A percentile compares a stretch with the other conserved stretches of the same genome.
phyloP scores from a whole-genome alignment of 2,329 filamentous ascomycete genomes.

The Alternaria rosae region DNA sequence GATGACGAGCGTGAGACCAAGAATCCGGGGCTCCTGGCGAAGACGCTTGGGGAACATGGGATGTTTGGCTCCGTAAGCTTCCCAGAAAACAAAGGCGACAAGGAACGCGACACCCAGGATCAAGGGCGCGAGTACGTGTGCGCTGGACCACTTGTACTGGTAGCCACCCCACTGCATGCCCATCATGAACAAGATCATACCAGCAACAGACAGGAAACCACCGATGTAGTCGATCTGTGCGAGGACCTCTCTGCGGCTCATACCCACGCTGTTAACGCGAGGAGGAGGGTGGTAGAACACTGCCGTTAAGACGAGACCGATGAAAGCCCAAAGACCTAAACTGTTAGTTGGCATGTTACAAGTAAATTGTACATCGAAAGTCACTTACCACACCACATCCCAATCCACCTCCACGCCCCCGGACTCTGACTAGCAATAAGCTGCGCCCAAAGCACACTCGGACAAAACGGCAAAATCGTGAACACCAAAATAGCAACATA shows the following conservation, averaged over 20 bases:
- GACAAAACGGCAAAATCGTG: slow-evolving; percentile 68
- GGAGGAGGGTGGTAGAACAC: slow-evolving; percentile 54
- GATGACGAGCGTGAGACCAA: slow-evolving; percentile 39
- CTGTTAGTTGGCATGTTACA: no score
- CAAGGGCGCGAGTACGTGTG: slow-evolving; percentile 63
- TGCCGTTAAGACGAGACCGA: slow-evolving; percentile 60
- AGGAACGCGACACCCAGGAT: slow-evolving; percentile 58
- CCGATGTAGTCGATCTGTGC: slow-evolving; percentile 40
- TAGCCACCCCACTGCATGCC: slow-evolving; percentile 58
- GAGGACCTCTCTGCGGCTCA: slow-evolving; percentile 35
- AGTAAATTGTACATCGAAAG: no score
- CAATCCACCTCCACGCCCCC: slow-evolving; percentile 60
- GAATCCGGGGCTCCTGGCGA: slow-evolving; percentile 35
- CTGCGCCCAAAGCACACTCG: slow-evolving; percentile 68
- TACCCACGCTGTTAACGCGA: slow-evolving; percentile 44
- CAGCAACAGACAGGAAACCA: slow-evolving; percentile 31
- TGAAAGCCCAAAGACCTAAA: slow-evolving; percentile 55
- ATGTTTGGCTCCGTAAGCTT: slow-evolving; percentile 38
- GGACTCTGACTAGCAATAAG: slow-evolving; percentile 57
- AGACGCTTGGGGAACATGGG: slow-evolving; percentile 55
- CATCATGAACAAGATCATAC: slow-evolving; percentile 42
- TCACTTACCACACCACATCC: slow-evolving; percentile 57
- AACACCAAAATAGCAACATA: slow-evolving; percentile 68
- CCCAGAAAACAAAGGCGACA: slow-evolving; percentile 60
- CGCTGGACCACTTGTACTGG: slow-evolving; percentile 63